Percentiles rank a stretch among this genome's conserved stretches.
Evolutionary conservation across 148 eudicot species (phyloP).

Genomic region (Drosera capensis): DNA sequence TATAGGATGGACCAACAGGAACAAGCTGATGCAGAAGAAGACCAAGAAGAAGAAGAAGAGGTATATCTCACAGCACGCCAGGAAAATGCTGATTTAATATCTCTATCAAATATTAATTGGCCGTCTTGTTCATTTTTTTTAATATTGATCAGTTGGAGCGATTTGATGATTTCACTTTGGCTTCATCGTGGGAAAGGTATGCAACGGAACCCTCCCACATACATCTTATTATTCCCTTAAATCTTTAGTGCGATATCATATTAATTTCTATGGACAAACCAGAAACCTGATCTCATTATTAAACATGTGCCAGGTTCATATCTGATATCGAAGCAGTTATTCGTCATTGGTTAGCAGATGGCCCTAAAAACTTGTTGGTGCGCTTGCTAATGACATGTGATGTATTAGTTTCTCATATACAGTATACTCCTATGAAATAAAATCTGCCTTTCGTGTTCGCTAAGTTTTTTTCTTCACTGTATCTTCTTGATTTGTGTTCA

Average conservation of each 20-base stretch:
- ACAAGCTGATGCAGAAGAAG: too few species aligned
- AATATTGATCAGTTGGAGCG: slow-evolving; percentile 44
- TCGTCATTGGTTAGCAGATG: slow-evolving; percentile 93
- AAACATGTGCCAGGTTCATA: slow-evolving; percentile 47
- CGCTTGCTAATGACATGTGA: slow-evolving; percentile 4
- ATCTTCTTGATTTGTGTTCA: slow-evolving; percentile 12
- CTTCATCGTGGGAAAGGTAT: slow-evolving; percentile 99
- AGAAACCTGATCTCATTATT: not conserved
- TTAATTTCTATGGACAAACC: too few species aligned
- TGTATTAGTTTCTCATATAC: slow-evolving; percentile 1
- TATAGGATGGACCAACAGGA: too few species aligned
- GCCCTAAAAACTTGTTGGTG: slow-evolving; percentile 69
- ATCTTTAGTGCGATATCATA: too few species aligned
- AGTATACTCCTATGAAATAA: not conserved
- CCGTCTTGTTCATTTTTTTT: not conserved
- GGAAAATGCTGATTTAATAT: too few species aligned
- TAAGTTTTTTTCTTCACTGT: not conserved
- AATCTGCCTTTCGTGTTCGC: not conserved
- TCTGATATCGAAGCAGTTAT: slow-evolving; percentile 91
- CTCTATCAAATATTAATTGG: too few species aligned
- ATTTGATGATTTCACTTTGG: slow-evolving; percentile 95
- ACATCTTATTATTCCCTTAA: too few species aligned
- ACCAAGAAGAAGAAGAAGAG: too few species aligned
- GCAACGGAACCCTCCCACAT: not conserved
- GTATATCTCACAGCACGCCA: too few species aligned